Conservation (phyloP, 1,284 basidiomycete species). For the Pseudozyma sp. region DNA sequence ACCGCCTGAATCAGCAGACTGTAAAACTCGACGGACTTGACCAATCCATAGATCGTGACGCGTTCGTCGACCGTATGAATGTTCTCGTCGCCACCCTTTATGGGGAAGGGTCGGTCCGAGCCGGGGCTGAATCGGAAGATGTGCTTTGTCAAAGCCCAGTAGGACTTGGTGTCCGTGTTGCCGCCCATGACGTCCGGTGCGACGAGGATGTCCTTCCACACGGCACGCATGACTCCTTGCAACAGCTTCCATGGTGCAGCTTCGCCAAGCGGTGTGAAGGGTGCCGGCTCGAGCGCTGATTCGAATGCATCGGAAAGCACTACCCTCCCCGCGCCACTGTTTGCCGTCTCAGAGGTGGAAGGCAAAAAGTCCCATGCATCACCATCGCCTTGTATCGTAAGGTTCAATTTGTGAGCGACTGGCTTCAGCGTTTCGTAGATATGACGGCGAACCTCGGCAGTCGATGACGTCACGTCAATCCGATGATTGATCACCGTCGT, state of each 20-base stretch:
- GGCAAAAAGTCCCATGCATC: slow-evolving; percentile 19
- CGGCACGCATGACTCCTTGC: slow-evolving; percentile 72
- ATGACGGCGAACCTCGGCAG: slow-evolving; percentile 71
- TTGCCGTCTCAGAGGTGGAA: background rate
- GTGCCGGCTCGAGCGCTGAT: slow-evolving; percentile 74
- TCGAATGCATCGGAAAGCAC: slow-evolving; percentile 69
- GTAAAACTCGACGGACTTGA: slow-evolving; percentile 71
- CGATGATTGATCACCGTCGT: slow-evolving; percentile 75
- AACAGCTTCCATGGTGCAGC: slow-evolving; percentile 72
- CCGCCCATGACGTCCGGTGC: slow-evolving; percentile 74
- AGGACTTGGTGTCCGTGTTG: slow-evolving; percentile 73
- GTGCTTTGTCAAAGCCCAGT: slow-evolving; percentile 73
- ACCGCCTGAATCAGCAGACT: slow-evolving; percentile 71
- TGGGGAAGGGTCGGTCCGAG: slow-evolving; percentile 38
- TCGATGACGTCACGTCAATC: slow-evolving; percentile 73
- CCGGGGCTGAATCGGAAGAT: slow-evolving; percentile 73
- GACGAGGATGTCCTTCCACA: slow-evolving; percentile 69
- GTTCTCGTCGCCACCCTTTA: slow-evolving; percentile 63
- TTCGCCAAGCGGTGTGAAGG: slow-evolving; percentile 71
- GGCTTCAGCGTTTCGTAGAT: slow-evolving; percentile 71
- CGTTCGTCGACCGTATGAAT: slow-evolving; percentile 78
- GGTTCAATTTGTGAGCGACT: slow-evolving; percentile 72
- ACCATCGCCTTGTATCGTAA: slow-evolving; percentile 71
- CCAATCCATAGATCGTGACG: slow-evolving; percentile 68
- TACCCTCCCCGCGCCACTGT: slow-evolving; percentile 12